Conservation (phyloP, 2,329 filamentous ascomycete genomes). For the Cladophialophora bantiana region DNA sequence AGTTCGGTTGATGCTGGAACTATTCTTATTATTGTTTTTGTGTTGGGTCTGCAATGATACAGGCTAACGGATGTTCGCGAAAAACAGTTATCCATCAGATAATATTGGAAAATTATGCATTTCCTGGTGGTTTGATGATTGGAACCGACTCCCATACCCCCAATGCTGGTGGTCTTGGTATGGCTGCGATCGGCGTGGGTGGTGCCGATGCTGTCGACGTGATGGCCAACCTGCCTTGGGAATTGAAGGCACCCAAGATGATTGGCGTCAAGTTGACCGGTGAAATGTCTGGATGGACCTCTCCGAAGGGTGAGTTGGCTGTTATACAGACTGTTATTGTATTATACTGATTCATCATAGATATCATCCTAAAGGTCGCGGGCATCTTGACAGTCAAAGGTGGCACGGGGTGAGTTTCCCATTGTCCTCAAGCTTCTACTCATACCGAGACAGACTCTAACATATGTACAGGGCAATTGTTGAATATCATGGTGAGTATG, state of each 20-base stretch:
- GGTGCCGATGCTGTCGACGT: conserved; percentile 96
- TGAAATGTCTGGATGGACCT: conserved; percentile 84
- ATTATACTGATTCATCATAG: conserved; percentile 45
- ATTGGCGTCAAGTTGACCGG: conserved; percentile 97
- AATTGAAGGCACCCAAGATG: conserved; percentile 95
- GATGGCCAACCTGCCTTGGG: conserved; percentile 97
- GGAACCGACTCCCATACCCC: conserved; percentile 98
- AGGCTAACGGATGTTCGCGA: too few species aligned
- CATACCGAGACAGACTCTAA: not conserved
- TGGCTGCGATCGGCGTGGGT: conserved; percentile 94
- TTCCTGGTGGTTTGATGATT: conserved; percentile 97
- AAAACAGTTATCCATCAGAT: conserved; percentile 87
- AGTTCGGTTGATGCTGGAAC: too few species aligned
- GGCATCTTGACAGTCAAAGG: conserved; percentile 98
- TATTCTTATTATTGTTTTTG: too few species aligned
- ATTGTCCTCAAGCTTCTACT: not conserved
- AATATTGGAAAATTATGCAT: conserved; percentile 97
- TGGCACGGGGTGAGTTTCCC: conserved; percentile 83
- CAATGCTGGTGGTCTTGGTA: conserved; percentile 87
- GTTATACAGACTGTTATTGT: conserved; percentile 7
- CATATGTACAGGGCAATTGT: conserved; percentile 27
- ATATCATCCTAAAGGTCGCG: conserved; percentile 96
- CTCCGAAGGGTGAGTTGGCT: conserved; percentile 77
- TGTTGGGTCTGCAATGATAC: too few species aligned
- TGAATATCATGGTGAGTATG: conserved; percentile 65